These are phyloP conservation scores for Hibiscus trionum DNA, from an alignment of 345 rosid species.

Conservation along the genomic window DNA sequence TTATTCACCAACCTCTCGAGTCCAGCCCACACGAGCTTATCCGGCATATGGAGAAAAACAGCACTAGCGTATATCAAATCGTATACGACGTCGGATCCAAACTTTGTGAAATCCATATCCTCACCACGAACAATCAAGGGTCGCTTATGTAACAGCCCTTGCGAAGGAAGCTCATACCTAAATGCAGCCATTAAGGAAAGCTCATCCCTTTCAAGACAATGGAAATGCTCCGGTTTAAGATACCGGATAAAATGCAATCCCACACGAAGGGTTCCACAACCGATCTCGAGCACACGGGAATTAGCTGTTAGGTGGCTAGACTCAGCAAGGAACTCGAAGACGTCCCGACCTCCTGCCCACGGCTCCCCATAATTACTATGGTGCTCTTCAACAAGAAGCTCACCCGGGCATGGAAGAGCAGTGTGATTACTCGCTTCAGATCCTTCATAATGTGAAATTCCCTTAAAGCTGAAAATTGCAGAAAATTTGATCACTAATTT, in stretches of 20 bases:
- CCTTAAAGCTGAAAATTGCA: slow-evolving; percentile 53
- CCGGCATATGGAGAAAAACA: slow-evolving; percentile 97
- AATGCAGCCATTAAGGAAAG: slow-evolving; percentile 95
- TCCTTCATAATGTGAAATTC: slow-evolving; percentile 76
- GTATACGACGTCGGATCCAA: slow-evolving; percentile 51
- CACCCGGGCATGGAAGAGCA: slow-evolving; percentile 80
- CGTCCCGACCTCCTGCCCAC: slow-evolving; percentile 95
- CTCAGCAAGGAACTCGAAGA: slow-evolving; percentile 84
- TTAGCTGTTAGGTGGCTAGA: slow-evolving; percentile 37
- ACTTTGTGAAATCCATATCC: slow-evolving; percentile 82
- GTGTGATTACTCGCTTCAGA: slow-evolving; percentile 52
- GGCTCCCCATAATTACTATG: slow-evolving; percentile 97
- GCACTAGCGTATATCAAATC: slow-evolving; percentile 94
- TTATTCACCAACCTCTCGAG: slow-evolving; percentile 61
- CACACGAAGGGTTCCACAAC: slow-evolving; percentile 93
- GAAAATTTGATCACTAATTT: neutral
- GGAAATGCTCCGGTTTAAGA: slow-evolving; percentile 54
- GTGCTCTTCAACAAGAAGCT: slow-evolving; percentile 87
- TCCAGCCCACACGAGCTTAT: slow-evolving; percentile 89
- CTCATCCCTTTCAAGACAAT: slow-evolving; percentile 90
- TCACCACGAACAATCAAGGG: slow-evolving; percentile 80
- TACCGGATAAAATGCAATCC: slow-evolving; percentile 87
- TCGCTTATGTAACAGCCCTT: slow-evolving; percentile 76
- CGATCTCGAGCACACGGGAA: slow-evolving; percentile 78
- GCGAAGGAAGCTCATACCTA: slow-evolving; percentile 91